Percentiles rank a stretch among this genome's conserved stretches.
phyloP scores from a whole-genome alignment of 1,139 yeast genomes.

The Candida mesenterica region DNA sequence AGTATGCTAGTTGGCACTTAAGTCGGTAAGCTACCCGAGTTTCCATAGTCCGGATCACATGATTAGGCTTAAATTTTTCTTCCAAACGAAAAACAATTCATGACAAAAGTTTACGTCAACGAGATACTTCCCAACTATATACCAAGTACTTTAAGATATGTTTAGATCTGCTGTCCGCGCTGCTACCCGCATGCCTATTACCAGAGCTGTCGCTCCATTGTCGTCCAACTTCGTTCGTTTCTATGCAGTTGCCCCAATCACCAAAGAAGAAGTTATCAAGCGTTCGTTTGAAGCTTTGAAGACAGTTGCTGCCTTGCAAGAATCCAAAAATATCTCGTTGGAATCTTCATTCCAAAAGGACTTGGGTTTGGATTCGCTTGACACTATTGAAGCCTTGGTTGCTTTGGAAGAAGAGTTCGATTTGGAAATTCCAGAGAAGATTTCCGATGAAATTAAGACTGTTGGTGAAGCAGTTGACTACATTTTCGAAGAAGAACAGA shows the following conservation, averaged over 20 bases:
- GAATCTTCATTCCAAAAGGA: conserved; percentile 59
- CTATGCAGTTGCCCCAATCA: conserved; percentile 48
- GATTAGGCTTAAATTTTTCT: too few species aligned
- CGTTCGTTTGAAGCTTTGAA: conserved; percentile 52
- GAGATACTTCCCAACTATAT: too few species aligned
- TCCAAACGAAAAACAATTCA: not conserved
- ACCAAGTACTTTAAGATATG: too few species aligned
- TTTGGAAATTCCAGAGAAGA: conserved; percentile 65
- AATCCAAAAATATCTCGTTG: conserved; percentile 36
- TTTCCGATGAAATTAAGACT: conserved; percentile 66
- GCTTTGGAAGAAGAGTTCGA: conserved; percentile 75
- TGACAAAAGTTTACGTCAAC: too few species aligned
- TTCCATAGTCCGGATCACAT: too few species aligned
- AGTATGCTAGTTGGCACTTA: too few species aligned
- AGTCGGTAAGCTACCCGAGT: too few species aligned
- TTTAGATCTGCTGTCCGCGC: conserved; percentile 36
- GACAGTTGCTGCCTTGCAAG: conserved; percentile 52
- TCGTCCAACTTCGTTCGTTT: conserved; percentile 34
- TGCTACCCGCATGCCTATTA: conserved; percentile 30
- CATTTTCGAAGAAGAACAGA: conserved; percentile 50
- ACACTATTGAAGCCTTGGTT: conserved; percentile 68
- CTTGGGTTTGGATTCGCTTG: conserved; percentile 68
- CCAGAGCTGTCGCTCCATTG: conserved; percentile 24
- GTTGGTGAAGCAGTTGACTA: conserved; percentile 68
- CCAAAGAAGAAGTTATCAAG: conserved; percentile 46